Conservation (phyloP, 352 stramenopile species). For the Thalassiosira hispida region DNA sequence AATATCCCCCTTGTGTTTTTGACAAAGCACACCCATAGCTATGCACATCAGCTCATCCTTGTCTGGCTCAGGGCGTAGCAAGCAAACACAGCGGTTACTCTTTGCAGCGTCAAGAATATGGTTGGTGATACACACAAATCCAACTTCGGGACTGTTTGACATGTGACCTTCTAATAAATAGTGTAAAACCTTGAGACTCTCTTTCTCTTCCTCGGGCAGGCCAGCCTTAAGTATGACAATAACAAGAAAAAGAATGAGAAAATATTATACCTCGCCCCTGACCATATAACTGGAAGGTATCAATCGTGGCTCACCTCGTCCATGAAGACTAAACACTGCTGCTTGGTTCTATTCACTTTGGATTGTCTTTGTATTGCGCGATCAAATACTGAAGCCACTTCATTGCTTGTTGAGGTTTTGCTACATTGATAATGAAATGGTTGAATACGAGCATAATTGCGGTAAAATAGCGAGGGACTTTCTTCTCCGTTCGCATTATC, state of each 20-base stretch:
- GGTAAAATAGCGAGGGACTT: conserved; percentile 47
- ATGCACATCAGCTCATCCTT: conserved; percentile 64
- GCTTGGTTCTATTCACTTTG: conserved; percentile 39
- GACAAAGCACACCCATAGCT: conserved; percentile 46
- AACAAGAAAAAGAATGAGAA: too few relatives aligned
- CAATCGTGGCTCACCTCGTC: too few relatives aligned
- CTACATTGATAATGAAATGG: conserved; percentile 73
- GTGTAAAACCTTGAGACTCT: conserved; percentile 68
- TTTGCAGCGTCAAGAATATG: conserved; percentile 69
- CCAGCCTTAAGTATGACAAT: too few relatives aligned
- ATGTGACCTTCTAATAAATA: conserved; percentile 73
- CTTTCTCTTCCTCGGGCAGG: conserved; percentile 64
- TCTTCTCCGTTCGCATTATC: conserved; percentile 71
- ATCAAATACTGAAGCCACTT: conserved; percentile 66
- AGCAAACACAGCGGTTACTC: conserved; percentile 63
- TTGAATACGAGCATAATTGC: conserved; percentile 48
- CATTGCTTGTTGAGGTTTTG: conserved; percentile 53
- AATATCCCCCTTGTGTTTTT: conserved; percentile 9
- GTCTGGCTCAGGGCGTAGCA: conserved; percentile 54
- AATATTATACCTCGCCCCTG: too few relatives aligned
- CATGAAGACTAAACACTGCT: conserved; percentile 65
- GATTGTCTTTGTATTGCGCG: conserved; percentile 59
- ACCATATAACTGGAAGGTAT: too few relatives aligned
- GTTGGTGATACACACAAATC: conserved; percentile 71
- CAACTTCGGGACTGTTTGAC: conserved; percentile 46